A percentile compares a stretch with the other conserved stretches of the same genome.
These are phyloP conservation scores for Thalassia testudinum DNA, from an alignment of 116 monocot species.

Conservation along the genomic window DNA sequence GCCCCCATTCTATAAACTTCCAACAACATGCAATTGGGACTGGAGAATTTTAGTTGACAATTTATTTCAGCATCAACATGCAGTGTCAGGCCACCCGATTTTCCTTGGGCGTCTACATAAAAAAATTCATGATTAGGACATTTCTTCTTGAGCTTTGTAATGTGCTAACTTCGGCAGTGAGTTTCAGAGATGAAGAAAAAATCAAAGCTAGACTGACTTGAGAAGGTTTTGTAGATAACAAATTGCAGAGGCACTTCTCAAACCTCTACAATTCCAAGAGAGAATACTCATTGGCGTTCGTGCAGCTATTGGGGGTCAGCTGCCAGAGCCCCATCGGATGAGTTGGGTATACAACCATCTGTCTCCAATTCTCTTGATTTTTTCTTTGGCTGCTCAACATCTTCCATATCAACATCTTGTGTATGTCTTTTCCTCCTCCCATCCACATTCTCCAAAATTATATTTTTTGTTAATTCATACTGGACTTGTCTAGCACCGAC, in stretches of 20 bases:
- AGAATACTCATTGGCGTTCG: background rate
- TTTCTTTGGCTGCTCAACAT: no score
- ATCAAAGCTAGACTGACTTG: background rate
- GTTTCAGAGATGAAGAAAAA: no score
- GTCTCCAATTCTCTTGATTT: no score
- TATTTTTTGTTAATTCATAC: no score
- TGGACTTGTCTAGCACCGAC: no score
- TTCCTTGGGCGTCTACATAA: background rate
- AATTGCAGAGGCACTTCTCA: background rate
- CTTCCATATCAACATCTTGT: no score
- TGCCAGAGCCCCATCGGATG: background rate
- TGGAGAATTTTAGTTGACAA: background rate
- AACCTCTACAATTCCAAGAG: background rate
- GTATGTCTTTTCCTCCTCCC: no score
- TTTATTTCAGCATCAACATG: background rate
- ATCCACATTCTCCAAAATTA: no score
- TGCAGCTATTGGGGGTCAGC: slow-evolving; percentile 1
- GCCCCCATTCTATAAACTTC: background rate
- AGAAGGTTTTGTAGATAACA: background rate
- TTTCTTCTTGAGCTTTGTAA: background rate
- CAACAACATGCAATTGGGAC: background rate
- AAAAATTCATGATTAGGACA: background rate
- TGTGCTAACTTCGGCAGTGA: no score
- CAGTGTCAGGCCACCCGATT: background rate
- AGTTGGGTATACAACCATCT: no score